Percentiles rank a stretch among this genome's conserved stretches.
Conservation (phyloP, 2,329 filamentous ascomycete genomes). For the Apiospora malaysiana region DNA sequence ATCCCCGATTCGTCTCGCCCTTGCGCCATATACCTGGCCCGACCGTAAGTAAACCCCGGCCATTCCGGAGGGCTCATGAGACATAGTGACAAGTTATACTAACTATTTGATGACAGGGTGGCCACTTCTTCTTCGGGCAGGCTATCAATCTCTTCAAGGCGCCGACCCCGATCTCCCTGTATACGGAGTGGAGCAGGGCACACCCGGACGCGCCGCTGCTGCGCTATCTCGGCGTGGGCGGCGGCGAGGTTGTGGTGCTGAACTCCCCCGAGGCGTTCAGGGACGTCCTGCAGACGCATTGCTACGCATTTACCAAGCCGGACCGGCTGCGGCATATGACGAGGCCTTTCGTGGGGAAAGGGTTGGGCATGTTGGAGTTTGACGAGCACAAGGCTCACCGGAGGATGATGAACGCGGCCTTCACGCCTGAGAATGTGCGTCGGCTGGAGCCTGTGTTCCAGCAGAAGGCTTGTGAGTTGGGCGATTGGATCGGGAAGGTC, state of each 20-base stretch:
- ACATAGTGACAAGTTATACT: neutral
- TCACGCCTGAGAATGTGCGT: conserved; percentile 40
- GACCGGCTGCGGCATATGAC: conserved; percentile 30
- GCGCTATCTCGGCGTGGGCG: conserved; percentile 33
- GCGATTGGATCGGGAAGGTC: conserved; percentile 30
- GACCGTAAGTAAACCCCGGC: conserved; percentile 24
- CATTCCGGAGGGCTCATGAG: neutral
- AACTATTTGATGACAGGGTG: conserved; percentile 22
- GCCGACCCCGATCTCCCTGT: conserved; percentile 27
- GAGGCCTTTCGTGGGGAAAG: conserved; percentile 34
- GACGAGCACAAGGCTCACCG: conserved; percentile 43
- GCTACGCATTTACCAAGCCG: neutral
- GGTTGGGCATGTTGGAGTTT: conserved; percentile 43
- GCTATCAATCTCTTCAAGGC: conserved; percentile 27
- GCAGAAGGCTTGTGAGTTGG: conserved; percentile 36
- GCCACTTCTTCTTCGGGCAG: conserved; percentile 33
- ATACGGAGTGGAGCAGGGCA: conserved; percentile 33
- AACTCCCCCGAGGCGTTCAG: neutral
- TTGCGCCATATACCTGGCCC: conserved; percentile 29
- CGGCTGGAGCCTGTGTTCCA: conserved; percentile 43
- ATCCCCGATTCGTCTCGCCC: conserved; percentile 29
- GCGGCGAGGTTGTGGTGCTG: neutral
- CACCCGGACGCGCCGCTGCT: conserved; percentile 36
- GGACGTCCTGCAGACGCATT: neutral
- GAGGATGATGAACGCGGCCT: conserved; percentile 40